These are phyloP conservation scores for Coemansia sp. DNA, from an alignment of 192 early-diverging fungal genomes.

Conservation along the genomic window DNA sequence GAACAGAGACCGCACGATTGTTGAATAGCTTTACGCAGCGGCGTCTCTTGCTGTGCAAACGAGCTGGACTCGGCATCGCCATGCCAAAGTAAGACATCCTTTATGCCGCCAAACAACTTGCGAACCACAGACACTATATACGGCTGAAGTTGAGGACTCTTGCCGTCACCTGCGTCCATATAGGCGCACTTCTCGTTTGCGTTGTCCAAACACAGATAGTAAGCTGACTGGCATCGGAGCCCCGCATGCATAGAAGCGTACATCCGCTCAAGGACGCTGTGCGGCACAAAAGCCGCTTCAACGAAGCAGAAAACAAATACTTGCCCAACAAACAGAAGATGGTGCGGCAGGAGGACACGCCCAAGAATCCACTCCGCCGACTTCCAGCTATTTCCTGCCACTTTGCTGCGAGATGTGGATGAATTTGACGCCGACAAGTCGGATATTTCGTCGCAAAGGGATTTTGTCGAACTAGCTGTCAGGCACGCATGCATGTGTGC, in stretches of 20 bases:
- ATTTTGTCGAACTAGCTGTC: slow-evolving; percentile 8
- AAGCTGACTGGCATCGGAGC: not conserved
- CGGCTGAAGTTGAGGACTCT: slow-evolving; percentile 3
- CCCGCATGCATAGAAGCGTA: slow-evolving; percentile 12
- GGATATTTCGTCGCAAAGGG: slow-evolving; percentile 16
- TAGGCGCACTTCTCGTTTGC: not conserved
- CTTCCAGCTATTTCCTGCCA: slow-evolving; percentile 11
- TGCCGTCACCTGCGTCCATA: not conserved
- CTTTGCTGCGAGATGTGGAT: not conserved
- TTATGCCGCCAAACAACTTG: slow-evolving; percentile 22
- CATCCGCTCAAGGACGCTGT: slow-evolving; percentile 14
- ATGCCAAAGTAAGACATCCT: not conserved
- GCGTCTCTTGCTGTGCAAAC: not conserved
- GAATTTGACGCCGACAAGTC: not conserved
- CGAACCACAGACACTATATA: slow-evolving; percentile 11
- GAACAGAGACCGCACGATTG: slow-evolving; percentile 15
- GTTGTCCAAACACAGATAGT: slow-evolving; percentile 28
- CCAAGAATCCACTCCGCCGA: slow-evolving; percentile 17
- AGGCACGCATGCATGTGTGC: slow-evolving; percentile 30
- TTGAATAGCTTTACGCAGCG: not conserved
- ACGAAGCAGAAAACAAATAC: slow-evolving; percentile 19
- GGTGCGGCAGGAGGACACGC: slow-evolving; percentile 31
- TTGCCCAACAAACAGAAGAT: slow-evolving; percentile 31
- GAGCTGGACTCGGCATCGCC: not conserved
- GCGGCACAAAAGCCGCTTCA: slow-evolving; percentile 6